These are phyloP conservation scores for Backusella tarrabulga DNA, from an alignment of 192 early-diverging fungal genomes.

Conservation along the genomic window DNA sequence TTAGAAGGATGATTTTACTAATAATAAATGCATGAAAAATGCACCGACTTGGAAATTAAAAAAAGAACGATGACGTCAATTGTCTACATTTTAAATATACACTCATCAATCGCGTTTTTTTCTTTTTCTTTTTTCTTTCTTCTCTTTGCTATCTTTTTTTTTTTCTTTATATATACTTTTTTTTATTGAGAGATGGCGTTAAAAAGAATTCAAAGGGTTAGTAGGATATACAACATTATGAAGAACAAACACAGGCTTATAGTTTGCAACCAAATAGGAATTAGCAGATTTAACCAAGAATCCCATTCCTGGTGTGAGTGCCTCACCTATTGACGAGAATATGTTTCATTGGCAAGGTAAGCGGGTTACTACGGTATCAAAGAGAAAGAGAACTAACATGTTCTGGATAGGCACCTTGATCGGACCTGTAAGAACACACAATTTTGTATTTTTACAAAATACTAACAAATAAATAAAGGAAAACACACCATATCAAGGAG, in stretches of 20 bases:
- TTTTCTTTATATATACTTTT: too few relatives aligned
- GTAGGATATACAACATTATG: too few relatives aligned
- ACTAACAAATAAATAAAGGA: conserved; percentile 28
- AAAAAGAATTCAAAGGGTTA: conserved; percentile 39
- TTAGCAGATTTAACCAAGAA: conserved; percentile 61
- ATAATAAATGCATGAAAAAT: background rate
- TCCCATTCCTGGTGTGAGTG: conserved; percentile 51
- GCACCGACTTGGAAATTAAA: background rate
- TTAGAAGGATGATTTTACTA: too few relatives aligned
- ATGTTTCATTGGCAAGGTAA: conserved; percentile 69
- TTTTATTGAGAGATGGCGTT: conserved; percentile 26
- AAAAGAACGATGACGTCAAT: background rate
- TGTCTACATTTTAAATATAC: background rate
- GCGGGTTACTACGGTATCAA: background rate
- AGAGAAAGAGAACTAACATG: background rate
- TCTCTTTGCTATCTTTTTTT: background rate
- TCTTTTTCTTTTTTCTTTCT: background rate
- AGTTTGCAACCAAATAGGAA: conserved; percentile 44
- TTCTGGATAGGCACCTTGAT: background rate
- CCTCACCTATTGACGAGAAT: conserved; percentile 58
- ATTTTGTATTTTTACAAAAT: background rate
- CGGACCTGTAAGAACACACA: background rate
- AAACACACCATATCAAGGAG: conserved; percentile 65
- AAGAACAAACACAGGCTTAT: background rate
- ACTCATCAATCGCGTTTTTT: background rate